These are phyloP conservation scores for Gossypium bickii DNA, from an alignment of 345 rosid genomes.

Conservation along the genomic window DNA sequence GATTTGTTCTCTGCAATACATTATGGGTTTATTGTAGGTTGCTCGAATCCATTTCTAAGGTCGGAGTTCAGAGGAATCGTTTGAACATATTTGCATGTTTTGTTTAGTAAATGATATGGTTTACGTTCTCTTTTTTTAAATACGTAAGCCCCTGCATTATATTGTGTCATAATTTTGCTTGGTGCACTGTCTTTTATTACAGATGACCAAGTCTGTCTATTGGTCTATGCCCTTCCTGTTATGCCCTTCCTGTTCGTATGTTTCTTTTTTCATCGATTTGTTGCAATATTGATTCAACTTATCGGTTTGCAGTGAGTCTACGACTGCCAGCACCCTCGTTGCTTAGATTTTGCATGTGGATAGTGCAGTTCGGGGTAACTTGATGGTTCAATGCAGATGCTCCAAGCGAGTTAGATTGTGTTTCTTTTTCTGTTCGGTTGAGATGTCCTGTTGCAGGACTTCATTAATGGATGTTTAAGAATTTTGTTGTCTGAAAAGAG, in stretches of 20 bases:
- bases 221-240: background rate
- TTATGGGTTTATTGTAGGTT: background rate
- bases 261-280: background rate
- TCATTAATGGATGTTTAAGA: constrained; percentile 1
- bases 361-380: background rate
- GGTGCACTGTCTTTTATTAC: background rate
- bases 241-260: background rate
- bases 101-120: background rate
- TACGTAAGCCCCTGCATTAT: background rate
- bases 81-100: background rate
- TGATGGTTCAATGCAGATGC: background rate
- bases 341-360: constrained; percentile 24
- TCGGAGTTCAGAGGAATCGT: background rate
- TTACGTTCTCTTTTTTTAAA: background rate
- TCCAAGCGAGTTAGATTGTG: background rate
- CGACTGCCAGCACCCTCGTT: constrained; percentile 56
- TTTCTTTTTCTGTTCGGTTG: background rate
- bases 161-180: background rate
- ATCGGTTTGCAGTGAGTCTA: constrained; percentile 41
- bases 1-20: background rate
- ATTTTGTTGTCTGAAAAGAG: background rate
- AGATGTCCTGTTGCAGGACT: background rate
- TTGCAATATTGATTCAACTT: background rate
- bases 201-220: no score
- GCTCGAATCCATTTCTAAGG: background rate